Base-by-base conservation (phyloP, 805 yeast genomes). In the Jamesozyma gamospora region DNA sequence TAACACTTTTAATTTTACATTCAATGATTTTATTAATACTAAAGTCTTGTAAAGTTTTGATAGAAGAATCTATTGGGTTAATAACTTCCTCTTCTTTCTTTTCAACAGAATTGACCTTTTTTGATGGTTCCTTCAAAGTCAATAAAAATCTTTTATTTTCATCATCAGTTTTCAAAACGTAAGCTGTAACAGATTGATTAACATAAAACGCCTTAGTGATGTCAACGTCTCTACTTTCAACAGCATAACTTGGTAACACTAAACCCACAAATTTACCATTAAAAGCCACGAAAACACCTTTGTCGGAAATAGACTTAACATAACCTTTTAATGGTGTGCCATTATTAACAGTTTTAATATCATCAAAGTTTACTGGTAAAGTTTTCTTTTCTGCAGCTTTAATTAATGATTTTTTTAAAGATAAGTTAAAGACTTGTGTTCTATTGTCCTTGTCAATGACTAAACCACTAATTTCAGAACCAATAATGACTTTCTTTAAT, bases 201-300 rank as follows among this genome's bases (percentile, higher is more conserved):
- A 71, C 66, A 50, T 67, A 66, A 53, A 76, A 88, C 19, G 67
- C 65, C 29, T 70, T 66, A 17, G 67, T 62, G 36, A 82, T 66
- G 47, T 77, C 80, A 10, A 70, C 75, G 29, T 63, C 65, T 32
- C 66, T 70, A 36, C 70, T 69, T 27, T 72, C 73, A 4, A 77
- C 67, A 17, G 82, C 82, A 50, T 79, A 77, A 53, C 79, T 77
- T 41, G 88, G 82, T 44, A 84, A 71, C 4, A 86, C 82, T 47
- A 90, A 70, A 38, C 96, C 97, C 26, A 85, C 83, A 46, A 90
- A 72, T 39, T 72, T 74, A 46, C 82, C 81, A 41, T 79, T 85
- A 61, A 90, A 90, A 0, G 80, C 74, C 42, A 90, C 82, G 56
- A 90, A 90, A 11, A 86, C 67, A 47, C 97, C 97, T 55, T 71